Evolutionary conservation across 805 yeast genomes (phyloP).

Genomic region (Schwanniomyces occidentalis): DNA sequence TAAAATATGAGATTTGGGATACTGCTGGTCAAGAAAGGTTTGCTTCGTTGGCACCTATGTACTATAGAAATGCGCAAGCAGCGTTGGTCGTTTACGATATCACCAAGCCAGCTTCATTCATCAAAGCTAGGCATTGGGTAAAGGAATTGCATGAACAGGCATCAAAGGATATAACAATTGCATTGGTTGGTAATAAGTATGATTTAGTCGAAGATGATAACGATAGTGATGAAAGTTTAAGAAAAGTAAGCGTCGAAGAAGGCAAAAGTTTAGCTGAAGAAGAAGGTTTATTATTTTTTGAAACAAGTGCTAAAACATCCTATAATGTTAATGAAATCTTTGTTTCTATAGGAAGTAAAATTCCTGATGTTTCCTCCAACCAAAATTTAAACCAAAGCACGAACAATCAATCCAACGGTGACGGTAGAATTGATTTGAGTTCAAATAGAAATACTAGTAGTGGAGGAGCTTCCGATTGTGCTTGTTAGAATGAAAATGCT

Average conservation of each 20-base stretch:
- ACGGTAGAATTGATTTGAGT: constrained; percentile 40
- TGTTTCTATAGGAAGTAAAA: constrained; percentile 82
- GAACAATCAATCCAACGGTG: constrained; percentile 11
- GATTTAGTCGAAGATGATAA: constrained; percentile 67
- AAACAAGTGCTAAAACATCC: constrained; percentile 91
- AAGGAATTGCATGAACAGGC: constrained; percentile 95
- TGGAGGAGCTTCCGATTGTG: constrained; percentile 18
- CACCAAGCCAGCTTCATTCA: constrained; percentile 91
- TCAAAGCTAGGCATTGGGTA: constrained; percentile 98
- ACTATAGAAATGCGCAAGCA: constrained; percentile 95
- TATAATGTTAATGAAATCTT: constrained; percentile 89
- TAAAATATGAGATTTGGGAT: constrained; percentile 94
- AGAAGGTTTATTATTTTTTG: constrained; percentile 87
- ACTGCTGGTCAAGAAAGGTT: constrained; percentile 98
- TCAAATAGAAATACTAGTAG: constrained; percentile 7
- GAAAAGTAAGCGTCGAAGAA: constrained; percentile 84
- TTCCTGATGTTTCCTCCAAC: constrained; percentile 51
- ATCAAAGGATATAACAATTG: constrained; percentile 85
- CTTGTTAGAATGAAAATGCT: too few species aligned
- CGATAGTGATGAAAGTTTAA: constrained; percentile 49
- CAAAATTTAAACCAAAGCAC: constrained; percentile 13
- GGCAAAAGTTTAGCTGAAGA: constrained; percentile 88
- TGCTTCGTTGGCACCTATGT: constrained; percentile 95
- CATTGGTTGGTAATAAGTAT: constrained; percentile 89
- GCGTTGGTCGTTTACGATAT: constrained; percentile 95